Evolutionary conservation across 2,329 filamentous ascomycete species (phyloP).

Genomic region (Pestalotiopsis sp.): DNA sequence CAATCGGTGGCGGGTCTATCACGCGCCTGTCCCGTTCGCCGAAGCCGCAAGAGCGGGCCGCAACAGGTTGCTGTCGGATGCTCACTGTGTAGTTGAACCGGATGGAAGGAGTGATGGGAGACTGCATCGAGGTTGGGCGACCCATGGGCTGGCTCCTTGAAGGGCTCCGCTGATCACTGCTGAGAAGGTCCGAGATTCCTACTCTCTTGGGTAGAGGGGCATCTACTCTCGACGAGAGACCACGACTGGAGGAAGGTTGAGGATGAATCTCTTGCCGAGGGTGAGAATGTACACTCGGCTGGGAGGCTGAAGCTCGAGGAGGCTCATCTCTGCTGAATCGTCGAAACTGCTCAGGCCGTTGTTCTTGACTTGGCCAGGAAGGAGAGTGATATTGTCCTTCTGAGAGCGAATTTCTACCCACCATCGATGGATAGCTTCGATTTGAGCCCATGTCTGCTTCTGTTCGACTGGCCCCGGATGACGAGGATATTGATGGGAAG

Average conservation of each 20-base stretch:
- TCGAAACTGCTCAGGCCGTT: constrained; percentile 11
- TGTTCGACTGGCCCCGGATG: constrained; percentile 20
- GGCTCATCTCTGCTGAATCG: constrained; percentile 18
- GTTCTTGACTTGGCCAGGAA: constrained; percentile 16
- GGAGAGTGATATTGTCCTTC: constrained; percentile 17
- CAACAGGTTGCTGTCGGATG: constrained; percentile 76
- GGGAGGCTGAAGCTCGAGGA: constrained; percentile 16
- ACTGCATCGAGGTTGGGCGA: constrained; percentile 17
- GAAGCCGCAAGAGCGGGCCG: constrained; percentile 79
- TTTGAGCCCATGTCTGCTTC: constrained; percentile 18
- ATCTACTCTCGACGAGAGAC: constrained; percentile 24
- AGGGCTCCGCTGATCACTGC: constrained; percentile 22
- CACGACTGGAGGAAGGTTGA: constrained; percentile 18
- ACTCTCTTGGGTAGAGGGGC: constrained; percentile 26
- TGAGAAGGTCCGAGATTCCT: constrained; percentile 31
- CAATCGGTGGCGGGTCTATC: constrained; percentile 81
- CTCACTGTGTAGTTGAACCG: constrained; percentile 45
- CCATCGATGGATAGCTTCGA: constrained; percentile 4
- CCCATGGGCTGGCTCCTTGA: constrained; percentile 20
- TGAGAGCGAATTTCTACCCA: constrained; percentile 20
- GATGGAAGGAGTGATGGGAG: constrained; percentile 5
- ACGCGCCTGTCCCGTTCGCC: constrained; percentile 80
- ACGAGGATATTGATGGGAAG: constrained; percentile 11
- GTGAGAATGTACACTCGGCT: constrained; percentile 18
- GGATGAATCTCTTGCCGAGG: constrained; percentile 18